Evolutionary conservation across 2,329 filamentous ascomycete genomes (phyloP), one percentile per base, ranked within the genome.

Genomic region (Ascochyta fabae): DNA sequence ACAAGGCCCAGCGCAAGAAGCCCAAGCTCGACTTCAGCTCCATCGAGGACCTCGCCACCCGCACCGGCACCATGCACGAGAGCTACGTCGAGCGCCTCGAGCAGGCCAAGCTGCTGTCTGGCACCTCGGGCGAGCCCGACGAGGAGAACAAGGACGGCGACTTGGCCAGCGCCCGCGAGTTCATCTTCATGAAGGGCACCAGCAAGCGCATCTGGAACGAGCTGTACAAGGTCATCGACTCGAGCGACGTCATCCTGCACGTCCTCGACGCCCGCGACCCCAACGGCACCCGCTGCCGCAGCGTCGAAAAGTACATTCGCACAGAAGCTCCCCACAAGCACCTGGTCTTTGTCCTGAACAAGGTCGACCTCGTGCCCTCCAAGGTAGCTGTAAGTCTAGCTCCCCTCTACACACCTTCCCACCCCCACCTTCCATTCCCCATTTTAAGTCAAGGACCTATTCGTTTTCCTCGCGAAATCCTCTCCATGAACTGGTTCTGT

Each of bases 291-390:
- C 85, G 95, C 51, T 99, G 95, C 80, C 85, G 88, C 27, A 91
- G 90, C 67, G 88, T 96, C 23, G 91, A 99, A 74, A 96, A 97
- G 73, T 98, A 97, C 73, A 88, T 99, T 44, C 87, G 86, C 59
- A 90, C 95, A 62, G 95, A 99, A 72, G 94, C 93, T 15, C 92
- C 93, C 7, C 95, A 99, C 78, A 99, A 99, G 80, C 94, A 98
- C 75, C 81, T 99, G 53, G 86, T 96, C 23, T 96, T 96, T 67
- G 86, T 96, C 1, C 75, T 96, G 47, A 96, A 96, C 79, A 96
- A 96, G 81, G 91, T 90, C 69, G 95, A 99, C 76, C 79, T 99
- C 66, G 90, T 99, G 22, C 95, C 95, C 1, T 96, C 93, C 3
- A 88, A 86, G 61, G 91, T 96, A 79, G 92, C 92, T 76, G 95